Conservation (phyloP, 2,329 filamentous ascomycete genomes). For the Ophidiomyces ophidiicola region DNA sequence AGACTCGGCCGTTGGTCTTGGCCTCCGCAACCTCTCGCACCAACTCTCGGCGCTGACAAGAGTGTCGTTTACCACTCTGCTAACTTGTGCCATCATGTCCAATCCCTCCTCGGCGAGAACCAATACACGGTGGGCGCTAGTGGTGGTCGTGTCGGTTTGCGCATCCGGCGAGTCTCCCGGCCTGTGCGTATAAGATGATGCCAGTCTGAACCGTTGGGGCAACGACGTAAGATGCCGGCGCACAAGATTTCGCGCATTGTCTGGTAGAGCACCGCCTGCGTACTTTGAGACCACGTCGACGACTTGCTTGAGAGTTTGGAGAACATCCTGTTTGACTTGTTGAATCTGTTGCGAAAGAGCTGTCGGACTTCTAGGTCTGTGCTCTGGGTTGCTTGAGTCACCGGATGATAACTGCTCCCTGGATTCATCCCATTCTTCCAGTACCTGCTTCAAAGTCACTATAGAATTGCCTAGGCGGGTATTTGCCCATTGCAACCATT, state of each 20-base stretch:
- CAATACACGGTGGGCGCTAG: conserved; percentile 61
- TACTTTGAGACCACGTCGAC: conserved; percentile 80
- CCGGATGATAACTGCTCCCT: conserved; percentile 17
- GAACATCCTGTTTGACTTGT: conserved; percentile 54
- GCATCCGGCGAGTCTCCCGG: conserved; percentile 24
- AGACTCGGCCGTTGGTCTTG: conserved; percentile 18
- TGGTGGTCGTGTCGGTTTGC: conserved; percentile 35
- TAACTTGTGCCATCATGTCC: conserved; percentile 90
- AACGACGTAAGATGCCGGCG: conserved; percentile 72
- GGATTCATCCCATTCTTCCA: conserved; percentile 64
- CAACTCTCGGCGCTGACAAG: conserved; percentile 83
- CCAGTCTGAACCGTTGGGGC: conserved; percentile 68
- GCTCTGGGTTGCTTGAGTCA: conserved; percentile 18
- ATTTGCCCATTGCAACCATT: conserved; percentile 70
- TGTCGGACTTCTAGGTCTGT: conserved; percentile 24
- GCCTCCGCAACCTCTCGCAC: conserved; percentile 63
- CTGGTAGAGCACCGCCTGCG: conserved; percentile 78
- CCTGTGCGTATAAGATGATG: conserved; percentile 40
- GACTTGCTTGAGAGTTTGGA: conserved; percentile 67
- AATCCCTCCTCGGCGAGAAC: conserved; percentile 80
- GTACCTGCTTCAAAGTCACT: conserved; percentile 56
- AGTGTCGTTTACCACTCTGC: conserved; percentile 73
- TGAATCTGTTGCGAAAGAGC: conserved; percentile 49
- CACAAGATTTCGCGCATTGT: conserved; percentile 75
- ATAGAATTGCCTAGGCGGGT: conserved; percentile 67